Conservation (phyloP, 2,329 filamentous ascomycete species). For the Biscogniauxia marginata region DNA sequence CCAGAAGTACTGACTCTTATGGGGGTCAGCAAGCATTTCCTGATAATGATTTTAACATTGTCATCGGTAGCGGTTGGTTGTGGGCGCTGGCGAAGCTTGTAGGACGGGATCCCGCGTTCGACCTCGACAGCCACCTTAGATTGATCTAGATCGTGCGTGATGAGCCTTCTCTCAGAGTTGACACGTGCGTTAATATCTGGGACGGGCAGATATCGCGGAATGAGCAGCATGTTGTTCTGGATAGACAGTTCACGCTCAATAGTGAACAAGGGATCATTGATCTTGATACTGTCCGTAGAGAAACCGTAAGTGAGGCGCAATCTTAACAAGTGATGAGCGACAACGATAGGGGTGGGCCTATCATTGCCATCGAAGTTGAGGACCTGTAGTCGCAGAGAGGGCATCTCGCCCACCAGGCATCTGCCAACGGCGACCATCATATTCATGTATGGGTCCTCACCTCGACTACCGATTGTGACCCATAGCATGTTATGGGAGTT, state of each 20-base stretch:
- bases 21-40: slow-evolving; percentile 5
- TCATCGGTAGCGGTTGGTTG: not conserved
- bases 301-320: slow-evolving; percentile 7
- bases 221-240: slow-evolving; percentile 1
- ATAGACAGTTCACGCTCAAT: slow-evolving; percentile 9
- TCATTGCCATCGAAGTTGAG: slow-evolving; percentile 10
- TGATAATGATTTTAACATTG: slow-evolving; percentile 6
- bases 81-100: not conserved
- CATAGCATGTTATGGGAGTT: slow-evolving; percentile 14
- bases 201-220: slow-evolving; percentile 5
- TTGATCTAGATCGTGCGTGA: slow-evolving; percentile 4
- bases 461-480: slow-evolving; percentile 10
- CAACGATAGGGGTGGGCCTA: slow-evolving; percentile 2
- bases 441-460: slow-evolving; percentile 14
- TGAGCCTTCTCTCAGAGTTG: slow-evolving; percentile 7
- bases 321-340: slow-evolving; percentile 9
- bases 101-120: not conserved
- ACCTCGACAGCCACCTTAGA: slow-evolving; percentile 1
- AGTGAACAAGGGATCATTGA: slow-evolving; percentile 1
- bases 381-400: slow-evolving; percentile 10
- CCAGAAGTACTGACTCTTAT: slow-evolving; percentile 6
- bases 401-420: slow-evolving; percentile 14
- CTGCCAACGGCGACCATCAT: slow-evolving; percentile 15
- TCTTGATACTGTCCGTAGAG: slow-evolving; percentile 3
- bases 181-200: slow-evolving; percentile 3